These are phyloP conservation scores for Delonix regia DNA, from an alignment of 306 rosid genomes.

Conservation along the genomic window DNA sequence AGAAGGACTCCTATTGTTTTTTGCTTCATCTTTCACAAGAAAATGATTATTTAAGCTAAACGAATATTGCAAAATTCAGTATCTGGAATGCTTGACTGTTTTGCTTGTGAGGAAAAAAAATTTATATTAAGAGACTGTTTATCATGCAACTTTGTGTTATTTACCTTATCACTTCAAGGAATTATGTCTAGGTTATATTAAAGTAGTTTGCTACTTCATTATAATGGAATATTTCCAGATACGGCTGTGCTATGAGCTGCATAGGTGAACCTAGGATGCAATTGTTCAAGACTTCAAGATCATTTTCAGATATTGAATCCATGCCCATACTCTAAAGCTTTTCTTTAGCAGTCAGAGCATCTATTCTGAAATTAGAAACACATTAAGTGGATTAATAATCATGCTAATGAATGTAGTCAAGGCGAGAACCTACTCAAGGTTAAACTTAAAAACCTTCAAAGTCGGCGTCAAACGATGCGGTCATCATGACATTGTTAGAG, in stretches of 20 bases:
- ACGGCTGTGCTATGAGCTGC: background rate
- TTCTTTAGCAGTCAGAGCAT: background rate
- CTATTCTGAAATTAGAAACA: background rate
- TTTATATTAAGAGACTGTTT: background rate
- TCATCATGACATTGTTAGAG: background rate
- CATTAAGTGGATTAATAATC: background rate
- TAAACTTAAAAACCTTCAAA: slow-evolving; percentile 24
- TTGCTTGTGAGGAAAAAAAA: background rate
- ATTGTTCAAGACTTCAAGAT: background rate
- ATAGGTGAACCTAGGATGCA: background rate
- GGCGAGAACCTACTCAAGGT: background rate
- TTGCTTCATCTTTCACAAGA: background rate
- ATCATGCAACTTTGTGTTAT: background rate
- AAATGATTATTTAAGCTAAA: background rate
- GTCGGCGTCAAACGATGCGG: slow-evolving; percentile 14
- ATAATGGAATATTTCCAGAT: background rate
- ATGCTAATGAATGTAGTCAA: background rate
- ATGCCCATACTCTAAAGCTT: background rate
- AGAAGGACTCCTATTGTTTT: background rate
- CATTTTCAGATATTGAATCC: slow-evolving; percentile 19
- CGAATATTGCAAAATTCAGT: background rate
- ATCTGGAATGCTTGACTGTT: background rate
- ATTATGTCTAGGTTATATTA: background rate
- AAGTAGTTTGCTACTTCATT: background rate
- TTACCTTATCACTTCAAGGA: background rate